Percentiles rank a stretch among this genome's conserved stretches.
These are phyloP conservation scores for Candida insectalens DNA, from an alignment of 805 yeast species.

Conservation along the genomic window DNA sequence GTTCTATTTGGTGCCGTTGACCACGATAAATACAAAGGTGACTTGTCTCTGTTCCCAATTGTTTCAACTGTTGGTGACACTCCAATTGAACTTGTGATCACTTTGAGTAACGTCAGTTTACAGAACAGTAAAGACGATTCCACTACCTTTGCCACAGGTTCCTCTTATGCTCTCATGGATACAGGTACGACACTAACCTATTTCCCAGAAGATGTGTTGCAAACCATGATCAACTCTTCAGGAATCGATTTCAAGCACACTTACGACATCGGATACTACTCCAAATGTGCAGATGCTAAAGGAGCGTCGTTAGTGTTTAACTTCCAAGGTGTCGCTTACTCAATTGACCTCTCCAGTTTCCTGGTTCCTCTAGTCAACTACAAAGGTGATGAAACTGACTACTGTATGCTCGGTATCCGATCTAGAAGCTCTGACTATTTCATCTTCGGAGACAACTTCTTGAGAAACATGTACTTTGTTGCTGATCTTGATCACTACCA, in stretches of 20 bases:
- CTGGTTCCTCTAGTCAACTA: slow-evolving; percentile 10
- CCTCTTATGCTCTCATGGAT: slow-evolving; percentile 38
- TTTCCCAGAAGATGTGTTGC: slow-evolving; percentile 28
- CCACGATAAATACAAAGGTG: slow-evolving; percentile 48
- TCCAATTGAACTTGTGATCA: slow-evolving; percentile 40
- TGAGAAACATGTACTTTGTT: slow-evolving; percentile 43
- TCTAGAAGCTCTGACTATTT: slow-evolving; percentile 24
- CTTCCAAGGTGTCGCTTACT: slow-evolving; percentile 48
- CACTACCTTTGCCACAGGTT: slow-evolving; percentile 17
- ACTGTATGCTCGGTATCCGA: slow-evolving; percentile 37
- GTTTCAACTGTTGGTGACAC: slow-evolving; percentile 29
- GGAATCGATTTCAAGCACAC: no score
- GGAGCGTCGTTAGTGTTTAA: slow-evolving; percentile 29
- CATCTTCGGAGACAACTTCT: slow-evolving; percentile 44
- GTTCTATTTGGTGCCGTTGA: slow-evolving; percentile 70
- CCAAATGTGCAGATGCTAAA: slow-evolving; percentile 31
- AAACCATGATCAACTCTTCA: slow-evolving; percentile 20
- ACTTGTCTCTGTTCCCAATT: slow-evolving; percentile 38
- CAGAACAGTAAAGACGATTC: slow-evolving; percentile 10
- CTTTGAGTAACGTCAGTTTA: slow-evolving; percentile 30
- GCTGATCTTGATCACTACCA: slow-evolving; percentile 40
- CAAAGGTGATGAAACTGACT: slow-evolving; percentile 14
- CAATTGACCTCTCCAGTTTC: slow-evolving; percentile 33
- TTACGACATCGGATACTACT: slow-evolving; percentile 36
- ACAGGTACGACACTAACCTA: slow-evolving; percentile 47